phyloP scores from a whole-genome alignment of 495 filamentous ascomycete species.

The Tuber umbilicatum region DNA sequence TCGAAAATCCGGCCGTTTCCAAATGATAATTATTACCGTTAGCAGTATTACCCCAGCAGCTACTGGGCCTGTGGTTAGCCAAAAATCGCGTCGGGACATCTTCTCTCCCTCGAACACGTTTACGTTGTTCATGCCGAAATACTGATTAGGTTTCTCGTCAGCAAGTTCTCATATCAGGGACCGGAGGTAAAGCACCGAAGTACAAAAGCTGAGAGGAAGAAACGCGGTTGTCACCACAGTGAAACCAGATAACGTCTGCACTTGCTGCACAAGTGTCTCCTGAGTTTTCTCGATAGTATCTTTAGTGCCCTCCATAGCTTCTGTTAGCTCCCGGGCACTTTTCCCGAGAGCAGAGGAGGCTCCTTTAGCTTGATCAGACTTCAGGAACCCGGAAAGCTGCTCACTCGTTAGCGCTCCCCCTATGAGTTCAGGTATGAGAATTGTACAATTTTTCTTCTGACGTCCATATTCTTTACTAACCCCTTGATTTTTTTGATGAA shows the following conservation, averaged over 20 bases:
- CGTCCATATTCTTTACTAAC: not conserved
- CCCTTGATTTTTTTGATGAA: not conserved
- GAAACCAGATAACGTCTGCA: not conserved
- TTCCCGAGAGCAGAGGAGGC: not conserved
- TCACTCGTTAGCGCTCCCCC: not conserved
- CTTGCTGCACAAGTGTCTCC: not conserved
- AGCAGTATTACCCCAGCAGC: not conserved
- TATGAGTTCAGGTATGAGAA: not conserved
- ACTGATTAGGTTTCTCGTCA: not conserved
- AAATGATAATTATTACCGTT: not conserved
- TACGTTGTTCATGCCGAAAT: not conserved
- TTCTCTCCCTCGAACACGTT: not conserved
- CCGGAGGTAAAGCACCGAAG: not conserved
- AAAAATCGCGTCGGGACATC: not conserved
- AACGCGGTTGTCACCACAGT: not conserved
- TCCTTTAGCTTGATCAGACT: not conserved
- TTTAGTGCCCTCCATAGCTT: not conserved
- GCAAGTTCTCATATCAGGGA: not conserved
- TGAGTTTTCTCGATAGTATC: not conserved
- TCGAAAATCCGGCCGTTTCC: not conserved
- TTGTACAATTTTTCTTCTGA: not conserved
- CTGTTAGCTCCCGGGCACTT: not conserved
- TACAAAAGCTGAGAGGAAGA: not conserved
- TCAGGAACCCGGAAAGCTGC: not conserved
- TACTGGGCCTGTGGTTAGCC: not conserved